Conservation (phyloP, 2,329 filamentous ascomycete genomes). For the Cadophora malorum region DNA sequence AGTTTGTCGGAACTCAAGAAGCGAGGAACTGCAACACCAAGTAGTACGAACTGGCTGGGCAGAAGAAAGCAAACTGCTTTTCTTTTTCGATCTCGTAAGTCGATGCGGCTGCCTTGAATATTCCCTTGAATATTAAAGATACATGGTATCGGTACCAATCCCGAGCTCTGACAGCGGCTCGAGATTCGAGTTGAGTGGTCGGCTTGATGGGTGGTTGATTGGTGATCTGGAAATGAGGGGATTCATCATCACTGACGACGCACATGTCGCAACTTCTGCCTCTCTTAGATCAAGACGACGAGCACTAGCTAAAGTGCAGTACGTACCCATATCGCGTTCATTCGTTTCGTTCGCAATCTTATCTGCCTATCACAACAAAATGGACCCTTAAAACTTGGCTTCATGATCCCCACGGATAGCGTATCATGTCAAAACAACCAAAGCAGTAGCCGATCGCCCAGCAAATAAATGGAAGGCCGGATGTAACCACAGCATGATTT, state of each 20-base stretch:
- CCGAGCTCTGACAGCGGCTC: neutral
- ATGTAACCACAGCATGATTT: slow-evolving; percentile 13
- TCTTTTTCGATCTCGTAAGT: neutral
- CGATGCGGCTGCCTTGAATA: neutral
- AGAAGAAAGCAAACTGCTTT: neutral
- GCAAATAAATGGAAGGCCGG: neutral
- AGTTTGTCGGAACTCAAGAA: neutral
- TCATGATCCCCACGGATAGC: neutral
- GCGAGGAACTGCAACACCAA: slow-evolving; percentile 6
- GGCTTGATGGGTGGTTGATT: neutral
- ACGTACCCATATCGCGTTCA: neutral
- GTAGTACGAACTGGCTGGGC: neutral
- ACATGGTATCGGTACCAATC: neutral
- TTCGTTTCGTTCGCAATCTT: slow-evolving; percentile 3
- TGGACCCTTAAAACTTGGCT: neutral
- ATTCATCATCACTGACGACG: slow-evolving; percentile 19
- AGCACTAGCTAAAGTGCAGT: neutral
- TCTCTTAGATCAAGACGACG: neutral
- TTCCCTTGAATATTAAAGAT: neutral
- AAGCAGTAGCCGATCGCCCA: slow-evolving; percentile 1
- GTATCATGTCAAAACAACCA: neutral
- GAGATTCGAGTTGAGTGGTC: slow-evolving; percentile 2
- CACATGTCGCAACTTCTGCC: slow-evolving; percentile 1
- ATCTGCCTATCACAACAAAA: neutral
- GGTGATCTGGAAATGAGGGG: slow-evolving; percentile 10